Percentiles rank a stretch among this genome's conserved stretches.
Evolutionary conservation across 1,284 basidiomycete species (phyloP).

Genomic region (Xerocomus alliaceus): DNA sequence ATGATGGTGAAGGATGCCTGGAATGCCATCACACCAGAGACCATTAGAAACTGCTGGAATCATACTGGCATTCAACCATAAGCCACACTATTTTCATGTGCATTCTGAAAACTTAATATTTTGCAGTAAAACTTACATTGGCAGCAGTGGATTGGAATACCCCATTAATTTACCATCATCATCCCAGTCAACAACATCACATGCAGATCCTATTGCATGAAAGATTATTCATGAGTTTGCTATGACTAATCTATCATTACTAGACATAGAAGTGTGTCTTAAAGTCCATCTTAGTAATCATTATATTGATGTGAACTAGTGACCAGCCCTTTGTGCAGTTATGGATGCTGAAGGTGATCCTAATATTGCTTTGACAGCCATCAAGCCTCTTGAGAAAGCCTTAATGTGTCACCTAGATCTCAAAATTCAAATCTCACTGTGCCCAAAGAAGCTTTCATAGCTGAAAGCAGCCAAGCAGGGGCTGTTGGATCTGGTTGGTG

Average conservation of each 20-base stretch:
- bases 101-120: too few species aligned
- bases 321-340: neutral
- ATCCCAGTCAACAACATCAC: neutral
- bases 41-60: neutral
- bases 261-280: neutral
- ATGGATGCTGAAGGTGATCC: neutral
- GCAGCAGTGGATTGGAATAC: too few species aligned
- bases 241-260: neutral
- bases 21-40: neutral
- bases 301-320: neutral
- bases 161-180: too few species aligned
- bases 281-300: neutral
- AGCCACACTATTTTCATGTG: too few species aligned
- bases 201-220: neutral
- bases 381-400: too few species aligned
- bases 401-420: too few species aligned
- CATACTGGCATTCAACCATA: neutral
- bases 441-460: neutral
- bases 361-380: too few species aligned
- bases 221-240: neutral
- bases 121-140: too few species aligned
- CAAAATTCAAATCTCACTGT: neutral
- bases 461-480: neutral
- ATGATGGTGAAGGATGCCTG: neutral
- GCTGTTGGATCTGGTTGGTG: too few species aligned